Evolutionary conservation across 108 stramenopile genomes (phyloP), one percentile per base, ranked within the genome.

Genomic region (Fistulifera solaris): DNA sequence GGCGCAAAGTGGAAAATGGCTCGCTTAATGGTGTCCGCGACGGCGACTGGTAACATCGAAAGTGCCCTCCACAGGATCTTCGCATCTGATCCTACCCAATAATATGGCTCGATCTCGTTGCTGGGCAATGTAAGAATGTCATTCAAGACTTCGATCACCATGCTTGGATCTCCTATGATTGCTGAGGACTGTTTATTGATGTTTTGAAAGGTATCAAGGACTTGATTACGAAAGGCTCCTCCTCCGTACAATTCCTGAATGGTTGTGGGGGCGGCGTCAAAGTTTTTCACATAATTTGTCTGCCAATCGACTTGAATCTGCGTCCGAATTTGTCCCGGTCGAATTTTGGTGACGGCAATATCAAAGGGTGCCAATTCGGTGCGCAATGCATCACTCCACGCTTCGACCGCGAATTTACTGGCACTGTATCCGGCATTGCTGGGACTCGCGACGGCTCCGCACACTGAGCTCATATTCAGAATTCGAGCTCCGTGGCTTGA

Each of bases 401-500:
- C 56, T 38, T 64, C 63, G 38, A 57, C 45, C 25, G 63, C 63
- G 39, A 22, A 47, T 40, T 64, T 64, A 27, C 28, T 38, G 11
- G 56, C 56, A 17, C 15, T 45, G 27, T 64, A 64, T 2, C 56
- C 26, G 8, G 44, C 11, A 22, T 48, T 56, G n/a, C 14, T 18
- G 7, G 55, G 22, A 6, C 17, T n/a, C 15, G 45, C 12, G 2
- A 31, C 7, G 10, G n/a, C 17, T 4, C 63, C 63, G 39, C 27
- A 44, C 28, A 57, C 42, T 12, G 56, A 58, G 8, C 41, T 57
- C 25, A 57, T 47, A 35, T 48, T 64, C 35, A 64, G 13, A 21
- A 64, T 64, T 11, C 56, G 56, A 2, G n/a, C 28, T 8, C 10
- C 10, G 14, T 16, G 12, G 15, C 16, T 10, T 17, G 47, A 48